A percentile compares a stretch with the other conserved stretches of the same genome.
phyloP scores from a whole-genome alignment of 768 basidiomycete genomes.

The Suillus cothurnatus region DNA sequence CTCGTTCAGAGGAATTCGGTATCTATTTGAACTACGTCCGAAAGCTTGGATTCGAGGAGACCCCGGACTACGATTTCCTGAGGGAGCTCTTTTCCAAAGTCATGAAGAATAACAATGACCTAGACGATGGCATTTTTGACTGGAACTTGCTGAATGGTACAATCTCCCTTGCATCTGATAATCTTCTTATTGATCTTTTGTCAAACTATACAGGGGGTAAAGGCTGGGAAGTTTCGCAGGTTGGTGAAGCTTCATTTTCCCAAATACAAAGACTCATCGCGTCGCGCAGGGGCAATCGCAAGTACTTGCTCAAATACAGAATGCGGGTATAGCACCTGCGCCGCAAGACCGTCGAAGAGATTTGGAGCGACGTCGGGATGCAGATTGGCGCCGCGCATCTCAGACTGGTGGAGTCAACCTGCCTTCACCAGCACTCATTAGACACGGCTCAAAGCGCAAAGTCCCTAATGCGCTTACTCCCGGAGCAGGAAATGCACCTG shows the following conservation, averaged over 20 bases:
- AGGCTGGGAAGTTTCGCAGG: constrained; percentile 89
- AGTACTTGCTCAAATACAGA: constrained; percentile 67
- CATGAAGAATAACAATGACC: constrained; percentile 86
- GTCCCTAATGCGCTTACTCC: constrained; percentile 62
- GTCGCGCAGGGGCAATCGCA: constrained; percentile 58
- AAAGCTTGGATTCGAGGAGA: constrained; percentile 98
- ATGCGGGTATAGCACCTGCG: constrained; percentile 44
- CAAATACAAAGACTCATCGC: constrained; percentile 14
- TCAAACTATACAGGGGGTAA: constrained; percentile 62
- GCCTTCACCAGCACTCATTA: constrained; percentile 78
- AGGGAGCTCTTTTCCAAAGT: constrained; percentile 94
- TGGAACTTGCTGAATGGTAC: constrained; percentile 92
- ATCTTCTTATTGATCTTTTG: constrained; percentile 4
- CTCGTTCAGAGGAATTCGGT: constrained; percentile 84
- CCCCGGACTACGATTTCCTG: constrained; percentile 98
- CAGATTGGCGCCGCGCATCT: constrained; percentile 65
- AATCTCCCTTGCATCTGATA: constrained; percentile 15
- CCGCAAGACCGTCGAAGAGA: constrained; percentile 64
- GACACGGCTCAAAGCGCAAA: constrained; percentile 74
- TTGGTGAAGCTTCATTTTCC: constrained; percentile 38
- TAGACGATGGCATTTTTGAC: constrained; percentile 93
- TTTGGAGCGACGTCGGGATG: constrained; percentile 48
- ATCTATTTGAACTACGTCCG: constrained; percentile 99
- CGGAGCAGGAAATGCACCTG: constrained; percentile 47
- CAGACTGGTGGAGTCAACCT: constrained; percentile 56